Conservation (phyloP, 163 green algal genomes). For the Chloroidium sp. region DNA sequence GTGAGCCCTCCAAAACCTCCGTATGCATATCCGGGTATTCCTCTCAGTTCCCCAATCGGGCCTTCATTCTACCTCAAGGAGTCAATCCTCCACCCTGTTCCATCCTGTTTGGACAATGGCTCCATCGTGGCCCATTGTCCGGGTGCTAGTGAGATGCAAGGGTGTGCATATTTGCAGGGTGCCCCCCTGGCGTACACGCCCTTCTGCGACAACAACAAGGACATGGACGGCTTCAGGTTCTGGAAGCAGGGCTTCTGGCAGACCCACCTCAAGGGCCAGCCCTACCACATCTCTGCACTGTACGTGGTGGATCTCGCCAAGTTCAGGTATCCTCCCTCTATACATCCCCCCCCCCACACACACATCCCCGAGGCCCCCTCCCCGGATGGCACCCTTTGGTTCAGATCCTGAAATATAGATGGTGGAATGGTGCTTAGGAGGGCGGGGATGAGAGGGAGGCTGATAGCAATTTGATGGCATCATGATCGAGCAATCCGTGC, state of each 20-base stretch:
- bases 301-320: conserved; percentile 93
- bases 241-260: conserved; percentile 83
- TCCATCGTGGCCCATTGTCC: neutral
- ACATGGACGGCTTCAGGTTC: conserved; percentile 97
- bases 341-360: neutral
- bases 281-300: conserved; percentile 97
- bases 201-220: conserved; percentile 96
- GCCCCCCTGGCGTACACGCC: conserved; percentile 90
- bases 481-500: no score
- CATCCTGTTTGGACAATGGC: neutral
- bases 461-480: no score
- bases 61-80: no score
- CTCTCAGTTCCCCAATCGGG: no score
- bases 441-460: no score
- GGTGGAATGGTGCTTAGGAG: no score
- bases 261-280: conserved; percentile 61
- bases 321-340: conserved; percentile 38
- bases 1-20: no score
- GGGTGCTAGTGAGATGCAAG: neutral
- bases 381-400: no score
- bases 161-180: conserved; percentile 45
- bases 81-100: no score
- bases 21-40: no score
- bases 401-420: no score
- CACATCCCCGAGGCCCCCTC: neutral